Evolutionary conservation across 768 basidiomycete species (phyloP), one percentile per base, ranked within the genome.

Genomic region (Nevesoporus exiguus): DNA sequence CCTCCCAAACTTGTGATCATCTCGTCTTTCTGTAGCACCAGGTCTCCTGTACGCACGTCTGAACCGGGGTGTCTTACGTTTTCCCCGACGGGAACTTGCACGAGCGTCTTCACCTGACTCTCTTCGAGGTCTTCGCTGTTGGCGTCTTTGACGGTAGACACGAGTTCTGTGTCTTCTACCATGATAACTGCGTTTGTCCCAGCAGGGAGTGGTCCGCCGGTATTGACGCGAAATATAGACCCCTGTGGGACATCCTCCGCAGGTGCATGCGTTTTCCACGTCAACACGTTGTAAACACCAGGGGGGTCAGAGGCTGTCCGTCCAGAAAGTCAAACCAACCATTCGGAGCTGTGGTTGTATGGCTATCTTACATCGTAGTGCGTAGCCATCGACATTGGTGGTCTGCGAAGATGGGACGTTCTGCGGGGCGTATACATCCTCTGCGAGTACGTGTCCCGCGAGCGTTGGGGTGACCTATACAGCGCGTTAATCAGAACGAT

Each of bases 311-410:
- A 77, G 5, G 86, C 89, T 92, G 57, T 34, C 7, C 22, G 39
- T 9, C 3, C 15, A 22, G 27, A 29, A 29, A 3, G 46, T 64
- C 29, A 64, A 27, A 11, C 17, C 7, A 22, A 46, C 11, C 27
- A 46, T 47, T 34, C 17, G 3, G 41, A 21, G 9, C 5, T 19
- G 31, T 27, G 13, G 17, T 49, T 14, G 33, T n/a, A 47, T 8
- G 7, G 11, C 22, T 22, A 4, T 57, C 80, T 56, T 62, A 90
- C 89, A 83, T 54, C 81, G 76, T 1, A 94, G 69, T 5, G 93
- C 93, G 65, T 96, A 96, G 0, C 93, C 93, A 66, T 95, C 93
- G 11, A 93, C 91, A 59, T 83, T 94, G 6, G 93, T 93, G 1
- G 89, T 90, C 17, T 74, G 67, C 2, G 78, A 78, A 4, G 68